These are phyloP conservation scores for Barnettozyma pratensis DNA, from an alignment of 805 yeast genomes.

Conservation along the genomic window DNA sequence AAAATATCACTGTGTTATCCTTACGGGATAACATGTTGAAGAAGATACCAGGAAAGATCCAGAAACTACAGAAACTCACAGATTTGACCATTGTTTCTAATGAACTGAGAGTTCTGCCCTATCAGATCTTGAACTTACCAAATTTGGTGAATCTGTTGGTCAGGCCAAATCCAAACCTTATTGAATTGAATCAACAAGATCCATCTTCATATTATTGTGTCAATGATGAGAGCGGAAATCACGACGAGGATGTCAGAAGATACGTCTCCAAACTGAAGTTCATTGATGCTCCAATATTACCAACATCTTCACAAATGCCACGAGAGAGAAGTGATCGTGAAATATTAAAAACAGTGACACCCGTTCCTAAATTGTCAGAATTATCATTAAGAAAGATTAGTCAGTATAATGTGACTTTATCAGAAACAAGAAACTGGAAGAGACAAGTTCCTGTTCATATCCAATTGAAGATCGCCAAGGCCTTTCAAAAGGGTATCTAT, in stretches of 20 bases:
- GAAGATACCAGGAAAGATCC: constrained; percentile 43
- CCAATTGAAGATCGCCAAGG: constrained; percentile 43
- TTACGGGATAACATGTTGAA: constrained; percentile 46
- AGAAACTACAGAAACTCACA: constrained; percentile 35
- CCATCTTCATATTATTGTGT: constrained; percentile 17
- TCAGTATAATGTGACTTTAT: constrained; percentile 45
- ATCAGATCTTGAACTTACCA: constrained; percentile 43
- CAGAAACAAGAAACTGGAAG: constrained; percentile 54
- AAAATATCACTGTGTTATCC: constrained; percentile 45
- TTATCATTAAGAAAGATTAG: constrained; percentile 45
- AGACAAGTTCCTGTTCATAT: constrained; percentile 38
- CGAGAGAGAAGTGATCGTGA: constrained; percentile 17
- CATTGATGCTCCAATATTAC: constrained; percentile 9
- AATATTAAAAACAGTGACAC: constrained; percentile 16
- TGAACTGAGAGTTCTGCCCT: constrained; percentile 46
- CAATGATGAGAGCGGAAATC: constrained; percentile 15
- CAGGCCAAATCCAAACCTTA: constrained; percentile 45
- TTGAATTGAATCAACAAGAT: constrained; percentile 20
- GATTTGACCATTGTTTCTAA: constrained; percentile 50
- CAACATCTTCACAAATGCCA: not conserved
- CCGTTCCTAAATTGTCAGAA: constrained; percentile 43
- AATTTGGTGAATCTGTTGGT: constrained; percentile 41
- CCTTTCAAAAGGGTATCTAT: constrained; percentile 46
- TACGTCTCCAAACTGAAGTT: constrained; percentile 24
- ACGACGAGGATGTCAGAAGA: constrained; percentile 17